These are phyloP conservation scores for Neurospora sp. DNA, from an alignment of 495 filamentous ascomycete species.

Conservation along the genomic window DNA sequence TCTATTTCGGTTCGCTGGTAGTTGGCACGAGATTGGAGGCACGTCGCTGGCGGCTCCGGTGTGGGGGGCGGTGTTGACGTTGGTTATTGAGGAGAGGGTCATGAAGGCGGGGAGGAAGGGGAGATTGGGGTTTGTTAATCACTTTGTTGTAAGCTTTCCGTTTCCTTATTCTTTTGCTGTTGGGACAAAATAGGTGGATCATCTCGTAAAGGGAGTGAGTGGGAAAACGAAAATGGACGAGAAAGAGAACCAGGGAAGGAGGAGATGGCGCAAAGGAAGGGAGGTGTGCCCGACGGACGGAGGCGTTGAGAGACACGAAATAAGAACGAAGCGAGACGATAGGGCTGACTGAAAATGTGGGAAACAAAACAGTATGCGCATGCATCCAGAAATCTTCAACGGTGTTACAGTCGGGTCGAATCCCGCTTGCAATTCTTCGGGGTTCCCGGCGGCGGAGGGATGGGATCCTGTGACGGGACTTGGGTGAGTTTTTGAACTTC, in stretches of 20 bases:
- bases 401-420: conserved; percentile 54
- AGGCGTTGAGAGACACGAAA: neutral
- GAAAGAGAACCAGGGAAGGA: neutral
- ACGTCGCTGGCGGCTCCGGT: conserved; percentile 51
- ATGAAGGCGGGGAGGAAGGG: conserved; percentile 41
- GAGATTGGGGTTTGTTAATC: conserved; percentile 39
- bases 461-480: conserved; percentile 60
- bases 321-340: neutral
- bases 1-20: conserved; percentile 34
- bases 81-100: conserved; percentile 54
- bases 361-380: conserved; percentile 42
- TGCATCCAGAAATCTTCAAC: conserved; percentile 47
- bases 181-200: neutral
- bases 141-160: conserved; percentile 44
- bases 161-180: neutral
- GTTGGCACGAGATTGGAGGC: conserved; percentile 36
- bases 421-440: conserved; percentile 47
- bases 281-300: too few relatives aligned
- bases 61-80: conserved; percentile 47
- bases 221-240: neutral
- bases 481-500: conserved; percentile 22
- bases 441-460: conserved; percentile 41
- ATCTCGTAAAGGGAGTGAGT: too few relatives aligned
- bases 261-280: too few relatives aligned
- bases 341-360: neutral